Evolutionary conservation across 2,329 filamentous ascomycete species (phyloP), one percentile per base, ranked within the genome.

Genomic region (Clarireedia paspali): DNA sequence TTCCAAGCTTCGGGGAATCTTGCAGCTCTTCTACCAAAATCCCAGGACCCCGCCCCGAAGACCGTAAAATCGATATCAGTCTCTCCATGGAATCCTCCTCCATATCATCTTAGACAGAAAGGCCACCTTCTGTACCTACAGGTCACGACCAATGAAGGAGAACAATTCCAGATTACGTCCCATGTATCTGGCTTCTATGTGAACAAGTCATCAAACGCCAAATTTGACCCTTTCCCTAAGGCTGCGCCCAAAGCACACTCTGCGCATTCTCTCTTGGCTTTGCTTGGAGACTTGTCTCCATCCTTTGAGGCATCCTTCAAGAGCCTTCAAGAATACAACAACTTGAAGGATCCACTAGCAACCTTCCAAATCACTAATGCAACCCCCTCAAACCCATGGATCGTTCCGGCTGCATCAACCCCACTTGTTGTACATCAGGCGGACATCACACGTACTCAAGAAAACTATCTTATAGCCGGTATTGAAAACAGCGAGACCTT

Each of bases 331-430:
- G 88, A 95, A 67, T 85, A 84, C 72, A 95, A 94, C 72, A 88
- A 87, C 70, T 79, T 84, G 67, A 88, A 87, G 67, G 94, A 99
- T 66, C 89, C 94, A 34, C 76, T 99, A 57, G 87, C 91, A 34
- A 94, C 89, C 48, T 97, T 96, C 76, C 91, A 95, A 70, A 91
- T 97, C 70, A 94, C 92, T 52, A 97, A 97, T 71, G 87, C 92
- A 27, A 89, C 95, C 53, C 94, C 94, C 1, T 84, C 91, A 30
- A 91, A 88, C 62, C 94, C 94, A 23, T 99, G 94, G 94, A 76
- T 92, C 55, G 90, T 97, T 27, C 84, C 90, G 20, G 76, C 84
- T 5, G 77, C 83, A 10, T 80, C 79, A 12, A 85, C 84, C 5
- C 71, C 83, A 6, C 73, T 84, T 60, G 84, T 79, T 66, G 75